These are phyloP conservation scores for Pelargonium australe DNA, from an alignment of 441 rosid species.

Conservation along the genomic window DNA sequence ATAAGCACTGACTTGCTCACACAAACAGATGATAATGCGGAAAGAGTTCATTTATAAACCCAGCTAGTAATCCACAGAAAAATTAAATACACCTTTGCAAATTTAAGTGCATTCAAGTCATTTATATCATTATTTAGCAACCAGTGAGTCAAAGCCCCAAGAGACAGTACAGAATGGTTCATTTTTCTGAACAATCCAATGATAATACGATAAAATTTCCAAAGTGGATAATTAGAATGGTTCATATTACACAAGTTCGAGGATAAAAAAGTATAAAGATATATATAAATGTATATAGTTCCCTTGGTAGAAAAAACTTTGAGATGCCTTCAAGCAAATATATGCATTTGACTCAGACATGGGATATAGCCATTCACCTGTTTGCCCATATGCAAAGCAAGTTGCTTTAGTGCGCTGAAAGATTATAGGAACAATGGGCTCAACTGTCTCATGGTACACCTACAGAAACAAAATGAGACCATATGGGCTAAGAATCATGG, in stretches of 20 bases:
- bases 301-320: not conserved
- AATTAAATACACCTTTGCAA: not conserved
- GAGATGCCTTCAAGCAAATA: not conserved
- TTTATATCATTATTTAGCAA: too few relatives aligned
- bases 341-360: not conserved
- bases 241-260: not conserved
- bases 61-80: not conserved
- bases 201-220: not conserved
- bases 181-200: not conserved
- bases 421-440: conserved; percentile 93
- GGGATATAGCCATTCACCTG: conserved; percentile 40
- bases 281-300: not conserved
- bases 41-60: not conserved
- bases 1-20: conserved; percentile 17
- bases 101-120: not conserved
- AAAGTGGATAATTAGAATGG: not conserved
- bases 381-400: conserved; percentile 99
- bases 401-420: conserved; percentile 95
- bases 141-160: too few relatives aligned
- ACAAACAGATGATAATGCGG: not conserved
- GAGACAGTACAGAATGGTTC: too few relatives aligned
- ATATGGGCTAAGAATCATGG: conserved; percentile 8
- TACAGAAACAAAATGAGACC: conserved; percentile 24
- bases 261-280: not conserved
- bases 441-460: conserved; percentile 92